These are phyloP conservation scores for Daedaleopsis nitida DNA, from an alignment of 768 basidiomycete genomes.

Conservation along the genomic window DNA sequence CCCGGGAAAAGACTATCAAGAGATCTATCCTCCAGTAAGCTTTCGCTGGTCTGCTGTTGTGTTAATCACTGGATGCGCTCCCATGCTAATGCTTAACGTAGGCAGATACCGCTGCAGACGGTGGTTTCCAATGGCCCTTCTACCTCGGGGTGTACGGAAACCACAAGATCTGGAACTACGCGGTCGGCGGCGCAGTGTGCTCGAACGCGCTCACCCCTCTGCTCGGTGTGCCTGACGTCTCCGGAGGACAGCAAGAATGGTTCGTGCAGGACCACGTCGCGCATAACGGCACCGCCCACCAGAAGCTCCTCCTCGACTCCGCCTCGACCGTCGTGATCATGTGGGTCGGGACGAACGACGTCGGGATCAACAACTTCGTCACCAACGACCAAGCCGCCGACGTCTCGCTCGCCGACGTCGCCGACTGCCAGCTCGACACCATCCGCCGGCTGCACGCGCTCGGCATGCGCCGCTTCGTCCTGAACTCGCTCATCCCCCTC, in stretches of 20 bases:
- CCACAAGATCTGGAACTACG: constrained; percentile 52
- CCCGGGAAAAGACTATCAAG: neutral
- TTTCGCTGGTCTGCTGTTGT: too few species aligned
- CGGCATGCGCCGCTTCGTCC: constrained; percentile 58
- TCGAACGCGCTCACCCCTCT: constrained; percentile 60
- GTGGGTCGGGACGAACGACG: constrained; percentile 60
- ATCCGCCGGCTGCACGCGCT: constrained; percentile 51
- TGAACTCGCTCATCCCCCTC: constrained; percentile 24
- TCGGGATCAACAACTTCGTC: constrained; percentile 53
- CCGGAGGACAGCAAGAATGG: constrained; percentile 41
- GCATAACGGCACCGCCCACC: constrained; percentile 50
- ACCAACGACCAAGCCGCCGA: constrained; percentile 45
- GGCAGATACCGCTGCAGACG: constrained; percentile 25
- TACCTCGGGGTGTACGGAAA: constrained; percentile 55
- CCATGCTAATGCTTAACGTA: neutral
- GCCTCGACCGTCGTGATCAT: constrained; percentile 23
- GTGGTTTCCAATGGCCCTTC: constrained; percentile 56
- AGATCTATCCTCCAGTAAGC: constrained; percentile 3
- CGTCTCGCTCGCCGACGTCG: constrained; percentile 57
- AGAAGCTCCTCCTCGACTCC: neutral
- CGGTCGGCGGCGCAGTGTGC: constrained; percentile 60
- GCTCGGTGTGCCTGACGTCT: constrained; percentile 55
- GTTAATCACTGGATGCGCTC: too few species aligned
- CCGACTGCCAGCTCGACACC: constrained; percentile 57
- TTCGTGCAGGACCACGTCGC: constrained; percentile 34